Base-by-base conservation (phyloP, 345 rosid species). In the Gossypium rotundifolium region DNA sequence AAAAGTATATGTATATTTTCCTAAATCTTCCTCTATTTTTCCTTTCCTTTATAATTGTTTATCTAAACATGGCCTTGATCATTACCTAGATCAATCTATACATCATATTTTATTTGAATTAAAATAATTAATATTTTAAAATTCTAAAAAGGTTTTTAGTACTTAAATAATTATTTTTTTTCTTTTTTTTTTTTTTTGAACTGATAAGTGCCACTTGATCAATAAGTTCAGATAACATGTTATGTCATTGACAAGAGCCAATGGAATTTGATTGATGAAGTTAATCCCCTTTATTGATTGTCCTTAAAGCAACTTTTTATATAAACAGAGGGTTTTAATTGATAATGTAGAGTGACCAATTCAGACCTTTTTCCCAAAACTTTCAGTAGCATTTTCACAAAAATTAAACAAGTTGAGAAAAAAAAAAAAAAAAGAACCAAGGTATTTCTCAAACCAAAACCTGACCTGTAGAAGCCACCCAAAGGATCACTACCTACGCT, bases 401-500 rank as follows among this genome's bases (percentile, higher is more conserved):
- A 42, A 9, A 23, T 18, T n/a, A 76, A 48, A 14, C 74, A 79
- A 9, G n/a, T 55, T 14, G 33, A 38, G 20, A 57, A 38, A 2
- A 5, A 48, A n/a, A 46, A 76, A 29, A 27, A 5, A 33, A 4
- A 33, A 33, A 33, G 38, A 33, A 33, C 38, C 38, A 33, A 33
- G 38, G 38, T 22, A 14, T 55, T 61, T 69, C 12, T 25, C 23
- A 70, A 72, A 66, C 14, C 2, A 63, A 67, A 27, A 62, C 7
- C 70, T 71, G 18, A 94, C 98, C 97, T 87, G 93, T 89, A 92
- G 82, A 94, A 94, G 86, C 84, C 88, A 72, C 98, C 98, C 61
- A 94, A 81, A 54, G 99, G 97, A 84, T 94, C 98, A 46, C 91
- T 85, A 7, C 95, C 98, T 46, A 94, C 83, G 58, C 97, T 94